phyloP scores from a whole-genome alignment of 352 stramenopile species.

The Phytophthora sojae region DNA sequence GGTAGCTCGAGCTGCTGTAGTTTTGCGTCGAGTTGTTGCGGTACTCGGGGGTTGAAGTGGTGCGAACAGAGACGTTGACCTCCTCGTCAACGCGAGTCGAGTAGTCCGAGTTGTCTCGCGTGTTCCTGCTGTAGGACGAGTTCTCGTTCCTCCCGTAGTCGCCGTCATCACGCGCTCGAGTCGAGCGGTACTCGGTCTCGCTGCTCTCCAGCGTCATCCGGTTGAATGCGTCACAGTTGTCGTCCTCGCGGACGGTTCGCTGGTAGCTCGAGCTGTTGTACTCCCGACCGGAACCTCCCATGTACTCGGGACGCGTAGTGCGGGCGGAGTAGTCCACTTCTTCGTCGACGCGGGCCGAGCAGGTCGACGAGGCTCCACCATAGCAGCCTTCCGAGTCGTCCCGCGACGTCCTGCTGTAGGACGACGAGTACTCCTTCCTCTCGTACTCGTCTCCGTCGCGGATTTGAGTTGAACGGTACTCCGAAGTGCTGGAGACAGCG shows the following conservation, averaged over 20 bases:
- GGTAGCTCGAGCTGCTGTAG: slow-evolving; percentile 8
- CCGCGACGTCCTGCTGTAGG: not conserved
- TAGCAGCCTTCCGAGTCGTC: slow-evolving; percentile 5
- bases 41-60: not conserved
- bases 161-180: not conserved
- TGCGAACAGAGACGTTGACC: not conserved
- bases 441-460: not conserved
- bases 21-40: slow-evolving; percentile 1
- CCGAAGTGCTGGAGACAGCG: not conserved
- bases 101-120: slow-evolving; percentile 1
- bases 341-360: slow-evolving; percentile 1
- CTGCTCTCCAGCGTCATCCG: slow-evolving; percentile 1
- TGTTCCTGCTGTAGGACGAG: not conserved
- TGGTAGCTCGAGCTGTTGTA: slow-evolving; percentile 4
- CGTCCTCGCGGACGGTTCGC: not conserved
- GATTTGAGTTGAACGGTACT: not conserved
- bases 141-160: not conserved
- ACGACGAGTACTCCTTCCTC: not conserved
- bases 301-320: not conserved
- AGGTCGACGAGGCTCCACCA: not conserved
- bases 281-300: not conserved
- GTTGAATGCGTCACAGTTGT: slow-evolving; percentile 4
- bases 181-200: not conserved
- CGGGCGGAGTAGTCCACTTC: not conserved
- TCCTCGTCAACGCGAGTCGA: not conserved